These are phyloP conservation scores for Niveomyces coronatus DNA, from an alignment of 2,329 filamentous ascomycete genomes.

Conservation along the genomic window DNA sequence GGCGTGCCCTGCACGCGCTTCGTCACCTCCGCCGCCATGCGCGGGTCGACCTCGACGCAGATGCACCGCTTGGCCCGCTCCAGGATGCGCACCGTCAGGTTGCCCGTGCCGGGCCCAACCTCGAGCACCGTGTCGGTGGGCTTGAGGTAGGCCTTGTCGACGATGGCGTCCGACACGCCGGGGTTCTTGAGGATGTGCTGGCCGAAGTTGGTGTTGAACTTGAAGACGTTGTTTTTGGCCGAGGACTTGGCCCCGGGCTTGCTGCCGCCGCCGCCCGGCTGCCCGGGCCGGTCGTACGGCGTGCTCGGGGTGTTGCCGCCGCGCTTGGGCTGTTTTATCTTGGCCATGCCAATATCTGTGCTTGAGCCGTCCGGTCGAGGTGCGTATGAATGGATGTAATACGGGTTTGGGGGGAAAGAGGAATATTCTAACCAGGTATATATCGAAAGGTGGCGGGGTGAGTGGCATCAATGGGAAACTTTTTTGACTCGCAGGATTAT, in stretches of 20 bases:
- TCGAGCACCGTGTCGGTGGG: constrained; percentile 86
- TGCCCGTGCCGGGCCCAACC: constrained; percentile 83
- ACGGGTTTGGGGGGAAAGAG: too few relatives aligned
- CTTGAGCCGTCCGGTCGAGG: too few relatives aligned
- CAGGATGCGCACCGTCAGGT: constrained; percentile 80
- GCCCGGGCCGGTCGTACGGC: constrained; percentile 31
- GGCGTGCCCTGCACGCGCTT: constrained; percentile 89
- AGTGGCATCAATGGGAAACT: constrained; percentile 13
- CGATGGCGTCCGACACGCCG: constrained; percentile 64
- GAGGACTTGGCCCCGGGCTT: constrained; percentile 14
- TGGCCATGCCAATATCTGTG: constrained; percentile 34
- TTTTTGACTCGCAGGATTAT: constrained; percentile 16
- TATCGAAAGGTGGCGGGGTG: constrained; percentile 12
- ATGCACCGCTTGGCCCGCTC: constrained; percentile 75
- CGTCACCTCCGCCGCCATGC: constrained; percentile 92
- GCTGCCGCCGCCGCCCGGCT: constrained; percentile 12
- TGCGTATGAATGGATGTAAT: too few relatives aligned
- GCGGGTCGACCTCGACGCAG: constrained; percentile 85
- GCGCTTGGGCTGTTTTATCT: constrained; percentile 42
- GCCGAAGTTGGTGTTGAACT: constrained; percentile 87
- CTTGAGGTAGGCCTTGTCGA: constrained; percentile 72
- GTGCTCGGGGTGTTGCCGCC: constrained; percentile 32
- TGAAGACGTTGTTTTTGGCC: constrained; percentile 79
- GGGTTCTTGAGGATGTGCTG: constrained; percentile 89
- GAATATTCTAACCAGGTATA: too few relatives aligned